Evolutionary conservation across 176 grass and related monocot species (phyloP).

Genomic region (Cocos nucifera): DNA sequence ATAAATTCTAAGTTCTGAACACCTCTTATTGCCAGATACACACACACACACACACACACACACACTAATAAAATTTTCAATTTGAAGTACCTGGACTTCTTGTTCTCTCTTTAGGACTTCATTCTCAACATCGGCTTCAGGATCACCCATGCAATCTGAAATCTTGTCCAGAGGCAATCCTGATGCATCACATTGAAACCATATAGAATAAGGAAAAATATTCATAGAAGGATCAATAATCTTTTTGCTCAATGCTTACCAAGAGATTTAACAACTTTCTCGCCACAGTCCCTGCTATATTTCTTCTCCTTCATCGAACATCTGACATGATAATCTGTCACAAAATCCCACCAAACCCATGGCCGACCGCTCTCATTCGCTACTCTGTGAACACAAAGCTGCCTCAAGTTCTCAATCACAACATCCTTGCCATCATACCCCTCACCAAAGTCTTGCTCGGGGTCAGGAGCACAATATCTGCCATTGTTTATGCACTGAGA

Average conservation of each 20-base stretch:
- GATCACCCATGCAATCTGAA: conserved; percentile 68
- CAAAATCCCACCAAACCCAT: conserved; percentile 94
- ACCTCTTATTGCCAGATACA: too few species aligned
- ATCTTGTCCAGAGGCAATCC: conserved; percentile 56
- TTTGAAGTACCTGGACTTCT: conserved; percentile 45
- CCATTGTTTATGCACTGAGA: conserved; percentile 19
- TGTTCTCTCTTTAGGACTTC: conserved; percentile 68
- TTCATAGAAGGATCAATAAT: too few species aligned
- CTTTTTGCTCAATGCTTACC: conserved; percentile 18
- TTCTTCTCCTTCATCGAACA: conserved; percentile 66
- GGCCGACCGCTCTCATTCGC: conserved; percentile 33
- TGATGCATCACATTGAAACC: conserved; percentile 8
- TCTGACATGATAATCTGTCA: conserved; percentile 62
- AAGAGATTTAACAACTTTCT: conserved; percentile 51
- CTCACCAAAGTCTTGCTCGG: conserved; percentile 55
- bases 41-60: too few species aligned
- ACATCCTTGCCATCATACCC: conserved; percentile 69
- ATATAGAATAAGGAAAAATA: neutral
- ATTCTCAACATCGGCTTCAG: conserved; percentile 63
- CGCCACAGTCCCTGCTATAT: conserved; percentile 46
- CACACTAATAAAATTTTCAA: neutral
- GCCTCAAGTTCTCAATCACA: conserved; percentile 71
- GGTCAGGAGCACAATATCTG: conserved; percentile 81
- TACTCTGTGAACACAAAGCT: conserved; percentile 88
- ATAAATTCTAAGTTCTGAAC: too few species aligned